phyloP scores from a whole-genome alignment of 176 grass and related monocot species.

The Triticum turgidum region DNA sequence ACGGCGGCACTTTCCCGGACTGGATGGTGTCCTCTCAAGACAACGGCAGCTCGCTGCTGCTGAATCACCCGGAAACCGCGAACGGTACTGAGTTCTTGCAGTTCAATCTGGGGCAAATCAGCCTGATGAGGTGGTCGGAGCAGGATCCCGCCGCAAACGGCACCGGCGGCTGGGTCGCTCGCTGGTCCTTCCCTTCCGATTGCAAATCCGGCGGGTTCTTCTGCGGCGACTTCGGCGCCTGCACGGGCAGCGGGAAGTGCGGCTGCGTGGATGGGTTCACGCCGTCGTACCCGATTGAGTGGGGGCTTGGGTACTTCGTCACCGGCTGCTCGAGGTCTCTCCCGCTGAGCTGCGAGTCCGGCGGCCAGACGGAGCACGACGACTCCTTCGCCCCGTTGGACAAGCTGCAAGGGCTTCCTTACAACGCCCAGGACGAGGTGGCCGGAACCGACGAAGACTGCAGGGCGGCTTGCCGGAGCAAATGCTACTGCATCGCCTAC shows the following conservation, averaged over 20 bases:
- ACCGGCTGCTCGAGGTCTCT: constrained; percentile 46
- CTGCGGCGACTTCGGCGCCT: constrained; percentile 41
- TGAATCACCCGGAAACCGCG: not conserved
- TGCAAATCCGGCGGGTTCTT: constrained; percentile 48
- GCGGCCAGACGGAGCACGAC: not conserved
- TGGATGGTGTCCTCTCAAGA: constrained; percentile 41
- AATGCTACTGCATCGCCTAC: constrained; percentile 52
- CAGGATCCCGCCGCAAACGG: not conserved
- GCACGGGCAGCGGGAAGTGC: constrained; percentile 19
- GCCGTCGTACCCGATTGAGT: constrained; percentile 21
- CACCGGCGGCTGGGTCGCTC: constrained; percentile 30
- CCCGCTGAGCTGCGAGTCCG: constrained; percentile 35
- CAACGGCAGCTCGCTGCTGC: constrained; percentile 21
- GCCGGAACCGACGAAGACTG: constrained; percentile 26
- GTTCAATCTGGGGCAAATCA: constrained; percentile 31
- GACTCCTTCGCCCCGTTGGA: constrained; percentile 21
- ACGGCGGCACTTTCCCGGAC: constrained; percentile 32
- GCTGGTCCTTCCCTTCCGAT: constrained; percentile 37
- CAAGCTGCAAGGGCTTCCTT: constrained; percentile 30
- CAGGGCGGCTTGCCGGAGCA: constrained; percentile 32
- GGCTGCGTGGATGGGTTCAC: constrained; percentile 34
- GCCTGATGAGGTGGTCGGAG: constrained; percentile 30
- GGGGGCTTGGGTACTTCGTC: constrained; percentile 22
- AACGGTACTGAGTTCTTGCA: constrained; percentile 37
- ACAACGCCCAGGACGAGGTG: constrained; percentile 29